Base-by-base conservation (phyloP, 768 basidiomycete genomes). In the Leccinum aurantiacum region DNA sequence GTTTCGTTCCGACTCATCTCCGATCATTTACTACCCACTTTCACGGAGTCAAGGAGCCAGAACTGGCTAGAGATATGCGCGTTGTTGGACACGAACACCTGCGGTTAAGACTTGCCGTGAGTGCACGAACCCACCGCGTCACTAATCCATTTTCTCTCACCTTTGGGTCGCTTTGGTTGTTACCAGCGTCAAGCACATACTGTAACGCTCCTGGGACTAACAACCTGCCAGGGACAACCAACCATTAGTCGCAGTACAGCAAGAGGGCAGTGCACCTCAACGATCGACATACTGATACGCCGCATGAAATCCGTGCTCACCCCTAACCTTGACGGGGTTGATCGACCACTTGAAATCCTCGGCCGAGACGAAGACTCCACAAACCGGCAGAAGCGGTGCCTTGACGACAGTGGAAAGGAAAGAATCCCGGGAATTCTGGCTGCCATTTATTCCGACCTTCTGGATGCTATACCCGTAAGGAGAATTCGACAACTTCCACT, bases 51-150 rank as follows among this genome's bases (percentile, higher is more conserved):
- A 14, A 60, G 49, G 13, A 35, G 5, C 47, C 47, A 48, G 3
- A 48, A 2, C 6, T 48, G 47, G 14, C 44, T 48, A 37, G 60
- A 60, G 19, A 61, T 61, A 14, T 38, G 19, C 9, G 46, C 33
- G 8, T 61, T 53, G 41, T 61, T 48, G 19, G 17, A 24, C 27
- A 60, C 51, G 22, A 53, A 48, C 51, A 31, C 51, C 60, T 61
- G 22, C 11, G 13, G 31, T 4, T 6, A 15, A 41, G 9, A n/a
- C 9, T 24, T 4, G 47, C 3, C 1, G 24, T 48, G 14, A 48
- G 47, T 48, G 7, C 9, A 48, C 24, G 47, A 48, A 41, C 41
- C 4, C n/a, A n/a, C n/a, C n/a, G n/a, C n/a, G 41, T 10, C 17
- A 10, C 41, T 8, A n/a, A 10, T 9, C 4, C 41, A 10, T 41